Base-by-base conservation (phyloP, 805 yeast genomes). In the Yamadazyma olivae region DNA sequence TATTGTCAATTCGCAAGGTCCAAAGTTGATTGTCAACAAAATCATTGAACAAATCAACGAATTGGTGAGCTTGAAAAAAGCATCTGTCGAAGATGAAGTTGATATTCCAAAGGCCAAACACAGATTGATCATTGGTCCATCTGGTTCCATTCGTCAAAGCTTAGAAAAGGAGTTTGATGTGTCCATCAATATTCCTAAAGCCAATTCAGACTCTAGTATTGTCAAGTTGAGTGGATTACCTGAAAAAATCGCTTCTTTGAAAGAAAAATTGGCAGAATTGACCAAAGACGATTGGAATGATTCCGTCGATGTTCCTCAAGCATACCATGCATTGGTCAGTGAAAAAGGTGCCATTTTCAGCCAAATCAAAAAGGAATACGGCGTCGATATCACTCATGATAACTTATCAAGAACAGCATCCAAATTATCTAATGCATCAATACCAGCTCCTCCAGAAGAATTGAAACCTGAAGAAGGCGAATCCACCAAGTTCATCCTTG, bases 81-180 rank as follows among this genome's bases (percentile, higher is more conserved):
- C 77, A 35, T 62, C 79, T 32, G 64, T 72, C 33, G 61, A 67
- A 26, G 81, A 70, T 45, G 71, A 67, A 25, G 49, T 73, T 39
- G 78, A 70, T 12, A 69, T 91, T 49, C 77, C 93, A 27, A 77
- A 79, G 54, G 83, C 79, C 40, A 83, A 81, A 54, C 91, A 86
- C 50, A 76, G 87, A 49, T 70, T 78, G 7, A 53, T 91, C 34
- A 77, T 91, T 57, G 98, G 98, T 26, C 79, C 88, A 25, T 79
- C 79, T 39, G 97, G 98, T 29, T 52, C 77, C 9, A 73, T 75
- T 40, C 86, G 91, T 61, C 82, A 83, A 48, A 67, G 75, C 8
- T 59, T 88, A 44, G 91, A 88, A 64, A 67, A 74, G 12, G 86
- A 83, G 50, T 85, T 73, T 57, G 67, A 70, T 10, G 90, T 86